Evolutionary conservation across 2,329 filamentous ascomycete genomes (phyloP).

Genomic region (Sporothrix luriei): DNA sequence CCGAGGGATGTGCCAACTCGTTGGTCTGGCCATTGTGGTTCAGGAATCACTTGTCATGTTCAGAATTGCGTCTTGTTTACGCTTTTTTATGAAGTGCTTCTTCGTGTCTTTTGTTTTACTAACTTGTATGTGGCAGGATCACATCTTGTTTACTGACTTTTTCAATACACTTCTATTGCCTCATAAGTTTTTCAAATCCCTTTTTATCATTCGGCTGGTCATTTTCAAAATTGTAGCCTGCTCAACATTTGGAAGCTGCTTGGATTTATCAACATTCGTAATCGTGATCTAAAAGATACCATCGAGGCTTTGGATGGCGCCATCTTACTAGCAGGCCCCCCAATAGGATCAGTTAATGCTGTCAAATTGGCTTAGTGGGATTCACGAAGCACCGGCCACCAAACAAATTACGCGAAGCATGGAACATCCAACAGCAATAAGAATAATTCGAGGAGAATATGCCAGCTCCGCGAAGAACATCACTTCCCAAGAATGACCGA

Average conservation of each 20-base stretch:
- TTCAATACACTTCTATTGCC: neutral
- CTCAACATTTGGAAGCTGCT: neutral
- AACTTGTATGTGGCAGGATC: no score
- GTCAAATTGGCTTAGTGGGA: neutral
- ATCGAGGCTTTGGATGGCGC: neutral
- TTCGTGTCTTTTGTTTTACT: neutral
- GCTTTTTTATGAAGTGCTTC: neutral
- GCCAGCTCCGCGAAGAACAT: neutral
- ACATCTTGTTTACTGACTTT: neutral
- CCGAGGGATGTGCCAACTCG: neutral
- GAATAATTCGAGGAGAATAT: neutral
- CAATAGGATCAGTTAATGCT: neutral
- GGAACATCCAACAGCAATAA: neutral
- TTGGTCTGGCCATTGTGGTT: no score
- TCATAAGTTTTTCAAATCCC: no score
- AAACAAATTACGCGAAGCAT: neutral
- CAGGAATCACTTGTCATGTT: no score
- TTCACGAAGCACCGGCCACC: neutral
- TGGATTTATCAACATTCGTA: constrained; percentile 4
- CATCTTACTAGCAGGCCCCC: constrained; percentile 12
- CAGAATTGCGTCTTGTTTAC: constrained; percentile 7
- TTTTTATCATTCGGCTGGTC: no score
- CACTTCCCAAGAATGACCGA: neutral
- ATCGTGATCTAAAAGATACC: constrained; percentile 19
- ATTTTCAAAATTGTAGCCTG: no score